phyloP scores from a whole-genome alignment of 108 stramenopile genomes.

The Nitzschia sp. region DNA sequence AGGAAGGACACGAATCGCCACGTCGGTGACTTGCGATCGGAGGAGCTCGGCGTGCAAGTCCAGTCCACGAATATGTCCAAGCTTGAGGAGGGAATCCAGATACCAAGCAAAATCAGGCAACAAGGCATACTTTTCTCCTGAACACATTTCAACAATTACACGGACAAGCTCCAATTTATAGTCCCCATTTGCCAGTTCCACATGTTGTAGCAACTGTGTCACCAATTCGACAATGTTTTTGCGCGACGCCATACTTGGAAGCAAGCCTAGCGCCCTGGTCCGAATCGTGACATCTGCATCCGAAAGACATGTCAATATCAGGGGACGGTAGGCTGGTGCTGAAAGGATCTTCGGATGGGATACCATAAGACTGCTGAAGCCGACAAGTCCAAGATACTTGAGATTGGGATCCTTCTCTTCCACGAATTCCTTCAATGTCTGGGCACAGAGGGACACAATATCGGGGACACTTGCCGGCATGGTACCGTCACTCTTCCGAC shows the following conservation, averaged over 20 bases:
- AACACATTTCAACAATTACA: slow-evolving; percentile 93
- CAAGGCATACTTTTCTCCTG: slow-evolving; percentile 89
- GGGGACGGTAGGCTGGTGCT: slow-evolving; percentile 79
- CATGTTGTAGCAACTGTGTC: slow-evolving; percentile 88
- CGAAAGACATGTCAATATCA: slow-evolving; percentile 90
- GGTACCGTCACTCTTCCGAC: slow-evolving; percentile 87
- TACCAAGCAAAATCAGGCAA: slow-evolving; percentile 95
- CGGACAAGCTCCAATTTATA: slow-evolving; percentile 93
- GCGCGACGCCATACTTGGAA: slow-evolving; percentile 93
- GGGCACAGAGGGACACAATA: slow-evolving; percentile 87
- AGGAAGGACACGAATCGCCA: slow-evolving; percentile 90
- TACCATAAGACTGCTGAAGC: slow-evolving; percentile 87
- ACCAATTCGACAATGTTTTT: slow-evolving; percentile 92
- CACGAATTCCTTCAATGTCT: slow-evolving; percentile 89
- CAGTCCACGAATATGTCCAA: slow-evolving; percentile 85
- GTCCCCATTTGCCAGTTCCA: slow-evolving; percentile 71
- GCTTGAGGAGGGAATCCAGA: slow-evolving; percentile 79
- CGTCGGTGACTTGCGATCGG: slow-evolving; percentile 89
- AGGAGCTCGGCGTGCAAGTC: slow-evolving; percentile 72
- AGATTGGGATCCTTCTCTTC: slow-evolving; percentile 97
- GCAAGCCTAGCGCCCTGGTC: slow-evolving; percentile 90
- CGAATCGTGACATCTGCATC: slow-evolving; percentile 99
- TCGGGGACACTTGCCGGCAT: slow-evolving; percentile 87
- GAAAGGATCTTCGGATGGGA: slow-evolving; percentile 88
- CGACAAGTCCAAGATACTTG: slow-evolving; percentile 97